Percentiles rank a stretch among this genome's conserved stretches.
Conservation (phyloP, 1,284 basidiomycete genomes). For the Moesziomyces antarcticus region DNA sequence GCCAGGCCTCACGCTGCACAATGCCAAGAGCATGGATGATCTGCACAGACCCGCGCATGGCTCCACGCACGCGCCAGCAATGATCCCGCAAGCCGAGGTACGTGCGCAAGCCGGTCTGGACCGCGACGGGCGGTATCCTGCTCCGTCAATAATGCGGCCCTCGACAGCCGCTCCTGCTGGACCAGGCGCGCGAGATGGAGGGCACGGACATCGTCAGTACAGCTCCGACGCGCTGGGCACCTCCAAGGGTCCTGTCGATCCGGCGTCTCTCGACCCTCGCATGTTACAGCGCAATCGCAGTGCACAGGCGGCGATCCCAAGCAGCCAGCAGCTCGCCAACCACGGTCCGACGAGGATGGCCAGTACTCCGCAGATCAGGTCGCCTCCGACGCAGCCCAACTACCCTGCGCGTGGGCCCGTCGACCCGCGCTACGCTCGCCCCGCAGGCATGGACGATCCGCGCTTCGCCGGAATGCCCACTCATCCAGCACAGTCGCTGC, state of each 20-base stretch:
- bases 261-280: slow-evolving; percentile 18
- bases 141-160: slow-evolving; percentile 37
- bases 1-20: slow-evolving; percentile 35
- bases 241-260: slow-evolving; percentile 5
- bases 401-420: slow-evolving; percentile 6
- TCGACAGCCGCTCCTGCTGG: slow-evolving; percentile 42
- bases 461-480: slow-evolving; percentile 19
- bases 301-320: slow-evolving; percentile 40
- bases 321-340: slow-evolving; percentile 24
- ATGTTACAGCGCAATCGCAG: slow-evolving; percentile 43
- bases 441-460: background rate
- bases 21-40: slow-evolving; percentile 52
- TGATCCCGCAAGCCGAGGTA: slow-evolving; percentile 30
- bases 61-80: slow-evolving; percentile 15
- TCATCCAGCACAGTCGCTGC: slow-evolving; percentile 18
- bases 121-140: slow-evolving; percentile 46
- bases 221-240: slow-evolving; percentile 40
- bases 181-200: slow-evolving; percentile 12
- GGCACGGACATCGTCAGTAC: slow-evolving; percentile 38
- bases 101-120: slow-evolving; percentile 36
- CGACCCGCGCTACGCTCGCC: slow-evolving; percentile 13
- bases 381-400: slow-evolving; percentile 21
- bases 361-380: slow-evolving; percentile 41
- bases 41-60: slow-evolving; percentile 25
- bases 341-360: slow-evolving; percentile 35